Percentiles rank a stretch among this genome's conserved stretches.
These are phyloP conservation scores for Annulohypoxylon moriforme DNA, from an alignment of 495 filamentous ascomycete genomes.

Conservation along the genomic window DNA sequence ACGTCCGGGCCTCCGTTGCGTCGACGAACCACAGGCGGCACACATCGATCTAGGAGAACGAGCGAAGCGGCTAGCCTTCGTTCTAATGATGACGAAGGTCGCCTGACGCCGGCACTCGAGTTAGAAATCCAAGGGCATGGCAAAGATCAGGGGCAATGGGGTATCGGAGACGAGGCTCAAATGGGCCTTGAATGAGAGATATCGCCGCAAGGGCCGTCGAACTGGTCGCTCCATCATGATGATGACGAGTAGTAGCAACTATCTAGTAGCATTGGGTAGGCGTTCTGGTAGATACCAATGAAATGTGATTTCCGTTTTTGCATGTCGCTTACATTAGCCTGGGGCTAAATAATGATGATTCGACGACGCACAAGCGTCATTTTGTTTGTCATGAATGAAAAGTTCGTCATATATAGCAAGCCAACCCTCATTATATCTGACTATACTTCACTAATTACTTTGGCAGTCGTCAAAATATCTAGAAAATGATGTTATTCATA, in stretches of 20 bases:
- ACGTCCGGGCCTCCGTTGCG: constrained; percentile 39
- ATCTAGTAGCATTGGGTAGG: constrained; percentile 41
- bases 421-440: not conserved
- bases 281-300: constrained; percentile 51
- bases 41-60: constrained; percentile 48
- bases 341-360: not conserved
- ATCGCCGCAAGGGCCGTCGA: not conserved
- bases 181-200: constrained; percentile 60
- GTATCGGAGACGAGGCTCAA: constrained; percentile 65
- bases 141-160: constrained; percentile 57
- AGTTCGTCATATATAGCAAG: not conserved
- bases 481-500: not conserved
- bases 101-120: constrained; percentile 45
- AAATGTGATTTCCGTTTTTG: constrained; percentile 19
- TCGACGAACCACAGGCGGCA: constrained; percentile 43
- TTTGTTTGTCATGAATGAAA: not conserved
- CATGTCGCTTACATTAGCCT: not conserved
- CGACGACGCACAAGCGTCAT: not conserved
- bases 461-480: not conserved
- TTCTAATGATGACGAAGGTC: constrained; percentile 52
- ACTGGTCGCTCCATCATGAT: constrained; percentile 2
- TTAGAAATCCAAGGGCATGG: constrained; percentile 60
- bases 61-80: constrained; percentile 51
- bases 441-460: not conserved
- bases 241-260: not conserved